Evolutionary conservation across 257 asterid genomes (phyloP).

Genomic region (Leptodermis oblonga): DNA sequence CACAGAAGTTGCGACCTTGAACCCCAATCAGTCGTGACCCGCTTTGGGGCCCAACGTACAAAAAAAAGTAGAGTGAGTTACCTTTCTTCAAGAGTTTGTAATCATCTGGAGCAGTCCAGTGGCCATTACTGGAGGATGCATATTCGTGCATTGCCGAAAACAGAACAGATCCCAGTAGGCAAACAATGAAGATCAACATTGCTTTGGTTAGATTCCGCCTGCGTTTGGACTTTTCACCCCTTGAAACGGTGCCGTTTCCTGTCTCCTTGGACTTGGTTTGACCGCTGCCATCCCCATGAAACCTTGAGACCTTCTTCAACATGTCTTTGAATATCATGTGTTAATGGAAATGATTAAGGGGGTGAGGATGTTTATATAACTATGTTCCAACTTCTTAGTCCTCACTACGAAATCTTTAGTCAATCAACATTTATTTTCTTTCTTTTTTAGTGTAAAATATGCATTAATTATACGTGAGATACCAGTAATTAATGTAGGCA

Average conservation of each 20-base stretch:
- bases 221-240: not conserved
- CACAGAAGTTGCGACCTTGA: too few species aligned
- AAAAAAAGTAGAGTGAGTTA: not conserved
- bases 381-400: too few species aligned
- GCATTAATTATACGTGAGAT: too few species aligned
- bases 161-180: not conserved
- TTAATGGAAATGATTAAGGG: not conserved
- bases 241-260: not conserved
- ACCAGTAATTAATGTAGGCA: too few species aligned
- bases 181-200: not conserved
- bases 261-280: constrained; percentile 3
- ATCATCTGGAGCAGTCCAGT: not conserved
- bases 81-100: not conserved
- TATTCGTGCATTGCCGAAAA: not conserved
- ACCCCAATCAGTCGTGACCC: too few species aligned
- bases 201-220: not conserved
- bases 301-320: not conserved
- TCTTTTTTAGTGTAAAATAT: too few species aligned
- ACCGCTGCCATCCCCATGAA: not conserved
- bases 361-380: too few species aligned
- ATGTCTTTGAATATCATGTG: not conserved
- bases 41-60: too few species aligned
- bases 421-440: too few species aligned
- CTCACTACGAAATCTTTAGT: too few species aligned
- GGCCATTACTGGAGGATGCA: not conserved